Evolutionary conservation across 1,284 basidiomycete species (phyloP).

Genomic region (Leccinum proximum): DNA sequence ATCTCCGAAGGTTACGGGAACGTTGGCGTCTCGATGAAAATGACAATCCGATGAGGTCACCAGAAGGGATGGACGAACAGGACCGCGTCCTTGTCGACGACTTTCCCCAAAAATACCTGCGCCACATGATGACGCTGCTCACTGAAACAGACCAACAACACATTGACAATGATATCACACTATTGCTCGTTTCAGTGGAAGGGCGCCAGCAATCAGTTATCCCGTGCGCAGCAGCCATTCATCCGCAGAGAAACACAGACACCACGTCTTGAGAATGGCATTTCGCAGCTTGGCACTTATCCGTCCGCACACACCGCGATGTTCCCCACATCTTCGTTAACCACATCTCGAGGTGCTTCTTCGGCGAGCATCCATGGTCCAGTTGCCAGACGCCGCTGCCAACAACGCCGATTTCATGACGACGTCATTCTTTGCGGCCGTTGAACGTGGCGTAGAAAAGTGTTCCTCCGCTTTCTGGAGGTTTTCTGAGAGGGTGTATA

Average conservation of each 20-base stretch:
- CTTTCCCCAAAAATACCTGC: constrained; percentile 57
- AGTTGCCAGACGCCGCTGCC: constrained; percentile 65
- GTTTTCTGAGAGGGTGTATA: constrained; percentile 71
- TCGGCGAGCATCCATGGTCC: constrained; percentile 44
- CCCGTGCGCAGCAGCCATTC: constrained; percentile 33
- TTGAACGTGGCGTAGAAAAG: constrained; percentile 41
- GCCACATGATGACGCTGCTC: constrained; percentile 53
- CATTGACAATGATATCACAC: constrained; percentile 43
- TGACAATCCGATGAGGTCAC: constrained; percentile 53
- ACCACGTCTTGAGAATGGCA: constrained; percentile 27
- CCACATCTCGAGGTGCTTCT: constrained; percentile 39
- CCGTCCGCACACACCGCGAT: constrained; percentile 42
- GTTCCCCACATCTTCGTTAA: constrained; percentile 53
- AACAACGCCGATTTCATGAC: constrained; percentile 62
- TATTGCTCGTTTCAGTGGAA: constrained; percentile 37
- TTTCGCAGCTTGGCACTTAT: constrained; percentile 22
- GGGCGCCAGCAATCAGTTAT: constrained; percentile 36
- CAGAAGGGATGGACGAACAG: constrained; percentile 65
- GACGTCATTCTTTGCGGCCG: constrained; percentile 28
- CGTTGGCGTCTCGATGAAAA: constrained; percentile 72
- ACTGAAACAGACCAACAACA: constrained; percentile 41
- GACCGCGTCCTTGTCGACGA: constrained; percentile 70
- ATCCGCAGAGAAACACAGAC: constrained; percentile 39
- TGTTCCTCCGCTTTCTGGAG: constrained; percentile 52
- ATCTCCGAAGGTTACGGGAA: constrained; percentile 47